Evolutionary conservation across 331 rosid species (phyloP).

Genomic region (Cydonia oblonga): DNA sequence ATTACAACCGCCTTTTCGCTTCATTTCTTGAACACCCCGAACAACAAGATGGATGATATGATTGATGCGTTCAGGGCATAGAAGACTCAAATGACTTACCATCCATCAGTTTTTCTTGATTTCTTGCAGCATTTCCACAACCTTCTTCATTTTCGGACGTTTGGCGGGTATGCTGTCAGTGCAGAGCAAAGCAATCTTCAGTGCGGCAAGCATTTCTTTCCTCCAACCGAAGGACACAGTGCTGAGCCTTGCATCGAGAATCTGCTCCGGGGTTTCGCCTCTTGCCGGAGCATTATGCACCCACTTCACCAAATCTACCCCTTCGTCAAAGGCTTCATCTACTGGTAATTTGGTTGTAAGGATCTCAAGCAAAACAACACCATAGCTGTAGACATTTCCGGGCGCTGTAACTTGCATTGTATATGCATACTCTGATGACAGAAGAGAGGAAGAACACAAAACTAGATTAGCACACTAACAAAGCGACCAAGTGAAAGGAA

Average conservation of each 20-base stretch:
- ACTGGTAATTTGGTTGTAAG: conserved; percentile 83
- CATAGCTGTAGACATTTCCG: conserved; percentile 90
- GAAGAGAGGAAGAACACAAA: not conserved
- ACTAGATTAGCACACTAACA: not conserved
- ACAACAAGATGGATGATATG: conserved; percentile 14
- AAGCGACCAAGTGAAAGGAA: not conserved
- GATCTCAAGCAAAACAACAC: conserved; percentile 84
- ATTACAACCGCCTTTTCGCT: not conserved
- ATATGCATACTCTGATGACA: conserved; percentile 90
- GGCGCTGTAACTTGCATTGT: conserved; percentile 99
- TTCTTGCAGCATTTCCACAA: conserved; percentile 90
- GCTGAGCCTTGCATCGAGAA: conserved; percentile 84
- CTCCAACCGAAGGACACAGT: conserved; percentile 95
- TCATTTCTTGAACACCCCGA: not conserved
- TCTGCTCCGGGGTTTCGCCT: conserved; percentile 99
- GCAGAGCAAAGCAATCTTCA: conserved; percentile 88
- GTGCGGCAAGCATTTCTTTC: conserved; percentile 98
- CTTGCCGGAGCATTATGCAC: conserved; percentile 83
- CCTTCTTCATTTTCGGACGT: conserved; percentile 92
- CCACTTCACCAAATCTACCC: conserved; percentile 95
- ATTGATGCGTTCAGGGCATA: not conserved
- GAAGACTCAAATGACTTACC: not conserved
- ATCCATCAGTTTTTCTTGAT: conserved; percentile 43
- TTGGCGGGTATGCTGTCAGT: conserved; percentile 88
- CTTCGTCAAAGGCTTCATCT: conserved; percentile 88